Conservation (phyloP, 106 monocot species). For the Platanthera guangdongensis region DNA sequence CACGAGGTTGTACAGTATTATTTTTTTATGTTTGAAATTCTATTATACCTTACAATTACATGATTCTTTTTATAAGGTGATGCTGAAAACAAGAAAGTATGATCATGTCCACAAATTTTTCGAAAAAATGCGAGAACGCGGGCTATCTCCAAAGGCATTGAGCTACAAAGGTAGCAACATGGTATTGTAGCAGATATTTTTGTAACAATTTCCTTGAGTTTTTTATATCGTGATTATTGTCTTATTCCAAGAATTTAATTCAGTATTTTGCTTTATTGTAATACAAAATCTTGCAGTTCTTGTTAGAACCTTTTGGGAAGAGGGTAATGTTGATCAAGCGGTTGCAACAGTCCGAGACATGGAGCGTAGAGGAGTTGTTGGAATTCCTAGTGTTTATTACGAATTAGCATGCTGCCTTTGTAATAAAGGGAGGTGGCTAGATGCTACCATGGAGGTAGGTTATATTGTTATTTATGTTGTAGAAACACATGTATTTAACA, state of each 20-base stretch:
- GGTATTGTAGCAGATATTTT: not conserved
- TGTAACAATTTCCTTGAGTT: not conserved
- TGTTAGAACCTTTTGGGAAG: conserved; percentile 73
- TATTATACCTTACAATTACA: conserved; percentile 29
- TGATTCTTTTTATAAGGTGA: conserved; percentile 66
- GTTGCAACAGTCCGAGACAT: conserved; percentile 65
- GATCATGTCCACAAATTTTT: conserved; percentile 69
- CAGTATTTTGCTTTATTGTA: not conserved
- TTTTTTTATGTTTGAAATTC: not conserved
- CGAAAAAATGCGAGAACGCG: conserved; percentile 73
- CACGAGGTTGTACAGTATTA: too few relatives aligned
- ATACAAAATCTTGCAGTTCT: conserved; percentile 46
- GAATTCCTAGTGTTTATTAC: conserved; percentile 75
- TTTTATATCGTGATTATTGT: conserved; percentile 1
- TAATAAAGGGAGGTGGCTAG: conserved; percentile 76
- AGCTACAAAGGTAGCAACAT: conserved; percentile 68
- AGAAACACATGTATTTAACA: not conserved
- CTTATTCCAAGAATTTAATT: conserved; percentile 1
- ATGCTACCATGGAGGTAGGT: conserved; percentile 72
- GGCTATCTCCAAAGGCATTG: conserved; percentile 60
- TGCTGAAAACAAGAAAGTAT: conserved; percentile 87
- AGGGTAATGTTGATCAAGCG: conserved; percentile 71
- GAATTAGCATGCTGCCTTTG: conserved; percentile 92
- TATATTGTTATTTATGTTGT: not conserved
- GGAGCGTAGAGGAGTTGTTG: conserved; percentile 86